Evolutionary conservation across 306 rosid genomes (phyloP), one percentile per base, ranked within the genome.

Genomic region (Corylus avellana): DNA sequence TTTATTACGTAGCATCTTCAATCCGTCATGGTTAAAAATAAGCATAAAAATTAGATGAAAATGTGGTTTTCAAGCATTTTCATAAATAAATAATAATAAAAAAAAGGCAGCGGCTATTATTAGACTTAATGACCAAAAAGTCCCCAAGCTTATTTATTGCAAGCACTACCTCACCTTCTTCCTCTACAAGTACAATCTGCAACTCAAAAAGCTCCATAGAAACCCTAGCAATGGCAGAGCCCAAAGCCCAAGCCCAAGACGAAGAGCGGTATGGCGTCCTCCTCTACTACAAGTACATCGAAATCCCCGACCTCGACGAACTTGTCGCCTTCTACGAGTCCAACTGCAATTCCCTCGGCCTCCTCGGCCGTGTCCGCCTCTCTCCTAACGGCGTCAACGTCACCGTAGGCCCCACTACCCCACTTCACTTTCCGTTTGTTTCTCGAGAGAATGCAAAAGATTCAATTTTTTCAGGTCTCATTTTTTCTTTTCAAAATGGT

Each of bases 321-420:
- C 89, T 92, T 74, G 44, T 84, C 80, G 62, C 84, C 49, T 94
- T 94, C 90, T 91, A 91, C 87, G 18, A 80, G 1, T 86, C 92
- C 84, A 92, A 90, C 86, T 94, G 97, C 87, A 81, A 75, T 78
- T 88, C 93, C 12, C 97, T 91, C 79, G 72, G 54, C 68, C 92
- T 95, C 75, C 91, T 91, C 37, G 98, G 98, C 53, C 97, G 97
- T 27, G 94, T 95, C 78, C 97, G 97, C 5, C 87, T 95, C 77
- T 89, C 98, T 72, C 54, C 94, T 76, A 89, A 85, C 32, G 97
- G 97, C 85, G 95, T 92, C 89, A 91, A 91, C 71, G 97, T 95
- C 77, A 92, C 98, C 20, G 97, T 94, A 83, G 5, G 51, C 59
- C 70, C 80, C 8, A 7, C 32, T 16, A 47, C 51, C 67, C 0